Base-by-base conservation (phyloP, 2,329 filamentous ascomycete genomes). In the Dichotomopilus funicola region DNA sequence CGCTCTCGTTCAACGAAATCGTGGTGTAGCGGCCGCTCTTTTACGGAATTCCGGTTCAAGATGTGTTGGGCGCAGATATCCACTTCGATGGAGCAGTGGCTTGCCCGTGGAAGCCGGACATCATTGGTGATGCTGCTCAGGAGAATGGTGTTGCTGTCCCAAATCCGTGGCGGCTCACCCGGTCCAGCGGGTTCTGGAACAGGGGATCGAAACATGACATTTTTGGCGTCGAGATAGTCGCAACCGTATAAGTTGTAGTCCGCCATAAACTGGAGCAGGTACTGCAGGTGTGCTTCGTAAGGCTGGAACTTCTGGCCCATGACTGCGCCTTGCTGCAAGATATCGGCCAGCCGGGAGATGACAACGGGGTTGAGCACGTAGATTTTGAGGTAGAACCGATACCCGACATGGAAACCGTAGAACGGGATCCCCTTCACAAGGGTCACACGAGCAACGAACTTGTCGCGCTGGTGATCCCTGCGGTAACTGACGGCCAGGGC, bases 161-260 rank as follows among this genome's bases (percentile, higher is more conserved):
- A 96, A 38, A 85, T 74, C 69, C 94, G 88, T 35, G 77, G 71
- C 8, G 78, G 73, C 53, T 79, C 78, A n/a, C 68, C 71, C 5
- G 83, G 73, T 27, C 86, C 78, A n/a, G 84, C 75, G 64, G 82
- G 83, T 7, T 79, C 74, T 0, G 91, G 91, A 1, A 96, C 75
- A 0, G 91, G 91, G 2, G 77, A 76, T 53, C 94, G 83, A 66
- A 96, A 96, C 34, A 73, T 78, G 1, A 85, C 82, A 60, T 83
- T 88, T 8, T 76, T 76, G 49, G 84, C 87, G 56, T 92, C 82
- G 61, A 97, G 83, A 65, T 92, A 95, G 54, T 84, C 86, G 67
- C 94, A 99, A 6, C 95, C 95, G 69, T 95, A 97, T 62, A 99
- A 76, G 67, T 96, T 99, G 75, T 95, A 99, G 70, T 99, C 95